Evolutionary conservation across 768 basidiomycete genomes (phyloP), one percentile per base, ranked within the genome.

Genomic region (Amanita rubescens): DNA sequence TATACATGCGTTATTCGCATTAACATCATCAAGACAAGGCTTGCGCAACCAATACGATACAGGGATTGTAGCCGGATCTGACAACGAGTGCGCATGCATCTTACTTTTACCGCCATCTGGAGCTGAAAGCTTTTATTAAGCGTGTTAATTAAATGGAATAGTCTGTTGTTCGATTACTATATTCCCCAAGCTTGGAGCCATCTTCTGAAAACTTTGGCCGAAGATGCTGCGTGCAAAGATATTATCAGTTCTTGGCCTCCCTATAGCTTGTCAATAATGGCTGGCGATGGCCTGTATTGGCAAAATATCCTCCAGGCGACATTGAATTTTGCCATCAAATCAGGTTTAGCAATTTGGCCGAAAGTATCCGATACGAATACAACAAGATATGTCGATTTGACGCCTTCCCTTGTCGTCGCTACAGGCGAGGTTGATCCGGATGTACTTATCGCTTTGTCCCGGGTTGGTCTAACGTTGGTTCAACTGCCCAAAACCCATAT

Each of bases 91-190:
- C 43, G 72, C 65, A 1, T 2, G 0, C 27, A 14, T 24, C 33
- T 53, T 25, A 0, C 17, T 20, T 7, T 39, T 43, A 15, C 15
- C 10, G 1, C 50, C 5, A 24, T 33, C 20, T n/a, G 12, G 9
- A 15, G 49, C 8, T 34, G 15, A 10, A 50, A 19, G 38, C 5
- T 35, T 9, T 42, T 19, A 38, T 49, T 24, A 51, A 80, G 79
- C 27, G 62, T 75, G 5, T 62, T 75, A 7, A 65, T 76, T 1
- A 69, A 71, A 58, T 80, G 79, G 79, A 80, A 80, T 55, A 61
- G 58, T 12, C 58, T 75, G 6, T 58, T 80, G 0, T 79, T 79
- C 52, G 63, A 73, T 7, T 57, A 60, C 2, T 75, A 73, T 53
- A 70, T 79, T n/a, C 77, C 79, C 0, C 57, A 62, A 14, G 69